These are phyloP conservation scores for Powellomyces hirtus DNA, from an alignment of 192 early-diverging fungal species.

Conservation along the genomic window DNA sequence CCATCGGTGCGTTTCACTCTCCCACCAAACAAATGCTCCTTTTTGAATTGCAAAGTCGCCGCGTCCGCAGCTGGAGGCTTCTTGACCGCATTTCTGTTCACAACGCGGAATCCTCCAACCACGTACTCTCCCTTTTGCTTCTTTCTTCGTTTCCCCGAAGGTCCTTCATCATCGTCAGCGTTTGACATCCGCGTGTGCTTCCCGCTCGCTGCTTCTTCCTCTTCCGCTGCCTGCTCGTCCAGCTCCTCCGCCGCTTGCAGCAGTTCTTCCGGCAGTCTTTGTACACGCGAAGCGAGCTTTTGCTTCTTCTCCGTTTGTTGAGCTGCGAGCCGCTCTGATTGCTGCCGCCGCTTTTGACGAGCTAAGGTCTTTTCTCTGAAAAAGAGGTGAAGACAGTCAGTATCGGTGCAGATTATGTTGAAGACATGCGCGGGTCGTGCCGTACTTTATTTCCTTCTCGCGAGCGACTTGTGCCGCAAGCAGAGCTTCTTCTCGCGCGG, in stretches of 20 bases:
- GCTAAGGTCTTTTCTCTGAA: not conserved
- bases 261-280: not conserved
- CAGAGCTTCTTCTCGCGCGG: not conserved
- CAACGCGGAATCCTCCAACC: not conserved
- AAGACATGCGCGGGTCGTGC: no score
- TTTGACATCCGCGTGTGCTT: not conserved
- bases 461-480: not conserved
- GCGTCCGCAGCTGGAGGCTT: not conserved
- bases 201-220: not conserved
- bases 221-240: not conserved
- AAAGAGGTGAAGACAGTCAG: no score
- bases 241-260: not conserved
- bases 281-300: not conserved
- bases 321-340: not conserved
- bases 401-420: no score
- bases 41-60: not conserved
- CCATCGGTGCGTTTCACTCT: not conserved
- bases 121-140: constrained; percentile 8
- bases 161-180: not conserved
- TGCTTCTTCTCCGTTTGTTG: not conserved
- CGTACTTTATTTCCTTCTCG: not conserved
- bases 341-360: not conserved
- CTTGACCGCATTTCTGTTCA: not conserved
- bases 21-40: not conserved
- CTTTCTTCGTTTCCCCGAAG: not conserved